Evolutionary conservation across 169 alveolate genomes (phyloP), one percentile per base, ranked within the genome.

Genomic region (Plasmodium malariae): DNA sequence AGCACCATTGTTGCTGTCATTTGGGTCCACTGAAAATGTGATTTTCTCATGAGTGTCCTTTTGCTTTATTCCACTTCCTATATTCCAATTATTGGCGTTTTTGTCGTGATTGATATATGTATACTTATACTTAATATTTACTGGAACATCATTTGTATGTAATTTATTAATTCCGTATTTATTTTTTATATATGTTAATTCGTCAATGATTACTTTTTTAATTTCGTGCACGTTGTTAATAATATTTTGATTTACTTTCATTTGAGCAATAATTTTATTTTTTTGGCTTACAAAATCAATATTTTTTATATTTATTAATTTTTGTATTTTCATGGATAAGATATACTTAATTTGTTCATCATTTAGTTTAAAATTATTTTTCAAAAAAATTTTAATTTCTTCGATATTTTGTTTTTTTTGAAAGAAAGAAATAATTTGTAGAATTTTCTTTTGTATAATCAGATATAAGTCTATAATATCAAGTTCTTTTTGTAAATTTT

Each of bases 301-400:
- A 74, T 78, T 80, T 69, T 92, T 88, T 19, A 92, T 87, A 49
- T 83, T 80, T 19, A 89, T 74, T 76, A 92, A 51, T 67, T 92
- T 80, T 36, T 83, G 85, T 73, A 92, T 65, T 62, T 73, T 71
- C 87, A 92, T 88, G 11, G 93, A 90, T 67, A 92, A 69, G 40
- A 92, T 70, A 19, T 87, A 91, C 17, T 88, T 65, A 40, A 92
- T 92, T 69, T 92, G 95, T n/a, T 71, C 88, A 14, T 72, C 92
- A 43, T 92, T 73, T 19, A 92, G 85, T 43, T 83, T 24, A 28
- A 88, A 78, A 67, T 89, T 92, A 7, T 67, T 54, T 54, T 68
- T 90, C 49, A 74, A 48, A 57, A 34, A 73, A 7, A 21, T 19
- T 60, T 88, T 40, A 3, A 70, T 57, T 48, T 78, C 55, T 70